Evolutionary conservation across 2,329 filamentous ascomycete species (phyloP), one percentile per base, ranked within the genome.

Genomic region (Colletotrichum kahawae): DNA sequence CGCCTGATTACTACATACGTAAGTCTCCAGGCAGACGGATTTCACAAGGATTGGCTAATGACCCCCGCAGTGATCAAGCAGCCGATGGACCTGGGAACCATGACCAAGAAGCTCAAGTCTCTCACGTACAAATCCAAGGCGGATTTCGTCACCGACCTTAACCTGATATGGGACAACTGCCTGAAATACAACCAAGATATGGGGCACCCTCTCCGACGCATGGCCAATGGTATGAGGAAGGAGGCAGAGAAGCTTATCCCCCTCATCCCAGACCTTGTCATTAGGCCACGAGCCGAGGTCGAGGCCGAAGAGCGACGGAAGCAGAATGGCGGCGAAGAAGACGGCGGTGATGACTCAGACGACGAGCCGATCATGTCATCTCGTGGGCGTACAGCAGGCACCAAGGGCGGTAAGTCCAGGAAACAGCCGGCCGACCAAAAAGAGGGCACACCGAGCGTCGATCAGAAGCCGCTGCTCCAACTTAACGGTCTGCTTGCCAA

Each of bases 351-450:
- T 74, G 96, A 98, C 83, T 98, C 95, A 79, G 96, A 98, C 80
- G 96, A 98, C 82, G 96, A 98, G 84, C 97, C 97, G 10, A 98
- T 99, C 81, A 98, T 98, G 95, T 97, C 97, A 73, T 98, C 96
- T 65, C 92, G 97, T 78, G 97, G 97, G 68, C 93, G 97, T 59
- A 98, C 96, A 82, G 95, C 95, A 18, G 94, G 91, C 34, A 94
- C 95, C 78, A 96, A 94, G 81, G 93, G 95, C 27, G 92, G 92
- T 77, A 92, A 93, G 79, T 92, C 93, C 24, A 92, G 95, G 67
- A 96, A 95, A 80, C 93, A 94, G 4, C 92, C 92, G 27, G 88
- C 91, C 63, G 93, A 94, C 73, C 91, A 92, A 77, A 93, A 94
- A 77, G 95, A 98, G 82, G 93, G 92, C 60, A 97, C 96, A 0